Base-by-base conservation (phyloP, 2,329 filamentous ascomycete species). In the Colletotrichum sidae region DNA sequence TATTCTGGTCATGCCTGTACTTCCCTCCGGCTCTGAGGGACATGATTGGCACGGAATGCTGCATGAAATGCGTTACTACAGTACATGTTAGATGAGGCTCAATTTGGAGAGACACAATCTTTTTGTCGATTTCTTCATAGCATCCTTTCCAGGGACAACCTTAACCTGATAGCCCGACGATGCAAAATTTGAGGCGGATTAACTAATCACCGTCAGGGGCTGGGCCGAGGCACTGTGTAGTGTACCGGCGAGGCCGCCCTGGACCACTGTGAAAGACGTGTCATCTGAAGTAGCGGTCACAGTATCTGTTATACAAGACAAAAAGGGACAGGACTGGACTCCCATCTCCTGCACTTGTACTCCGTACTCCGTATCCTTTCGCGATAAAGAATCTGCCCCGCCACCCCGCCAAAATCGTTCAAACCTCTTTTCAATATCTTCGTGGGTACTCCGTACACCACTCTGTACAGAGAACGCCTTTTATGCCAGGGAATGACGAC, bases 351-450 rank as follows among this genome's bases (percentile, higher is more conserved):
- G 25, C 4, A 25, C 25, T 25, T 25, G 25, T 25, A 25, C 25
- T 25, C 25, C 25, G 25, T 25, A 25, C 25, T 25, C 25, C 25
- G 25, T 25, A 25, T 25, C 25, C 41, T 25, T 49, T 34, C 42
- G 55, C 52, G 52, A 34, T 55, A 66, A 66, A 54, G 33, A 53
- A 6, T 46, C 17, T 62, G 51, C 58, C 51, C 58, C 58, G 41
- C 63, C 57, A 53, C 63, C 59, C 58, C 59, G 47, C 63, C 63
- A 57, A 62, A 62, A 38, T 34, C 39, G 42, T 42, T 66, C 53
- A 41, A 53, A 63, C 52, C 47, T 63, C 58, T 65, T 25, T 57
- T 57, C 52, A 53, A 66, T 63, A 62, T 57, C 63, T 63, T 66
- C 63, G 47, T 50, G 42, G 58, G 47, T 57, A 53, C 58, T 44